Percentiles rank a stretch among this genome's conserved stretches.
These are phyloP conservation scores for Kuraishia piskuri DNA, from an alignment of 805 yeast genomes.

Conservation along the genomic window DNA sequence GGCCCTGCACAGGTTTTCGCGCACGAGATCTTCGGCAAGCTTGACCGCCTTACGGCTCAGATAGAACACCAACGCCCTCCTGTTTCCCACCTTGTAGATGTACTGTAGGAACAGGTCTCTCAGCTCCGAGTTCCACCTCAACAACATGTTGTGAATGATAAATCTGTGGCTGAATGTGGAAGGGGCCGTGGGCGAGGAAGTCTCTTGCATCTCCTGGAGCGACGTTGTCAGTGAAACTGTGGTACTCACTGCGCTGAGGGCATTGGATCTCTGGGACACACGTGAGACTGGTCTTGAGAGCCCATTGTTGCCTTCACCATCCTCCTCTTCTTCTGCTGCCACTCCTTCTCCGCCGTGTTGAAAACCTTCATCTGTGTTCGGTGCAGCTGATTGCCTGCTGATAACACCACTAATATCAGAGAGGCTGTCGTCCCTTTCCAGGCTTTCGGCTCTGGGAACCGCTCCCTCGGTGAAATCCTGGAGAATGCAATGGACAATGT, in stretches of 20 bases:
- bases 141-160: conserved; percentile 60
- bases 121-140: conserved; percentile 70
- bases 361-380: background rate
- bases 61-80: conserved; percentile 33
- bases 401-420: background rate
- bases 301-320: background rate
- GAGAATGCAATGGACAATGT: conserved; percentile 20
- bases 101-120: conserved; percentile 59
- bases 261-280: background rate
- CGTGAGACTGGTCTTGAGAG: background rate
- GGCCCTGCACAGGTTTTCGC: background rate
- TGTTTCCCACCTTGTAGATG: conserved; percentile 36
- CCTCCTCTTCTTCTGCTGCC: background rate
- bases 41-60: conserved; percentile 39
- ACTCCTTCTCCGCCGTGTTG: too few relatives aligned
- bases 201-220: background rate
- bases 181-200: background rate
- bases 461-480: conserved; percentile 14
- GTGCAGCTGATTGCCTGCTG: background rate
- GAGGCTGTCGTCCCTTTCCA: background rate
- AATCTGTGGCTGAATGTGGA: conserved; percentile 55
- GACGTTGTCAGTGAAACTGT: background rate
- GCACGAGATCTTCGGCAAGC: conserved; percentile 19
- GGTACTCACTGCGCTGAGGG: background rate
- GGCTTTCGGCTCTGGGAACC: background rate